Conservation (phyloP, 768 basidiomycete species). For the Hygrocybe punicea region DNA sequence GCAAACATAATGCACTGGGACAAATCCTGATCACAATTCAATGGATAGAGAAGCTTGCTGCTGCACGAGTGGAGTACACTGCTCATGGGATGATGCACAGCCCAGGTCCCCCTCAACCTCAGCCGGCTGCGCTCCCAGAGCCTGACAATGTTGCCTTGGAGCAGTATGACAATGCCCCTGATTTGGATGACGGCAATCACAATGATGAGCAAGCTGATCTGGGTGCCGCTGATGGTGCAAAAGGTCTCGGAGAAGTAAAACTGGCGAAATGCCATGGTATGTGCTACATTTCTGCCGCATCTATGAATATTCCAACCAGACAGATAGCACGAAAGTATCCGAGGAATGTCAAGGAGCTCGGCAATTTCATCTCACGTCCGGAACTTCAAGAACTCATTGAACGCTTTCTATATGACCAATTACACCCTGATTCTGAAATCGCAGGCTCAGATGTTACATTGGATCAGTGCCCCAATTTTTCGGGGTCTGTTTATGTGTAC, state of each 20-base stretch:
- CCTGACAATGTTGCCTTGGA: too few species aligned
- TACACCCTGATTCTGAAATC: too few species aligned
- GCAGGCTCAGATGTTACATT: too few species aligned
- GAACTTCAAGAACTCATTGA: too few species aligned
- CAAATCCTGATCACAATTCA: constrained; percentile 25
- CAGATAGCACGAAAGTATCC: constrained; percentile 4
- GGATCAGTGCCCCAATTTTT: too few species aligned
- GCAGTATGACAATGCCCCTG: not conserved
- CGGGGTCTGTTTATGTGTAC: too few species aligned
- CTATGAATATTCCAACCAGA: constrained; percentile 1
- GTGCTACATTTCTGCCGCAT: not conserved
- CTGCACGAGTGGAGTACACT: constrained; percentile 14
- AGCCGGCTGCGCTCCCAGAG: not conserved
- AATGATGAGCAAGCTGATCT: not conserved
- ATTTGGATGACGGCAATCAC: not conserved
- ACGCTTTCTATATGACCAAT: too few species aligned
- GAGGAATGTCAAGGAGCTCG: constrained; percentile 17
- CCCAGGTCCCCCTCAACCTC: not conserved
- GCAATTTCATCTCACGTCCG: too few species aligned
- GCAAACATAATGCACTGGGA: constrained; percentile 16
- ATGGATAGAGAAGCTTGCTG: constrained; percentile 20
- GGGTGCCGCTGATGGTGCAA: too few species aligned
- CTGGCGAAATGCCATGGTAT: too few species aligned
- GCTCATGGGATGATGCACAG: constrained; percentile 12
- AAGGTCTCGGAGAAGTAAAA: too few species aligned